Evolutionary conservation across 2,329 filamentous ascomycete species (phyloP).

Genomic region (Chrysosporium keratinophilum): DNA sequence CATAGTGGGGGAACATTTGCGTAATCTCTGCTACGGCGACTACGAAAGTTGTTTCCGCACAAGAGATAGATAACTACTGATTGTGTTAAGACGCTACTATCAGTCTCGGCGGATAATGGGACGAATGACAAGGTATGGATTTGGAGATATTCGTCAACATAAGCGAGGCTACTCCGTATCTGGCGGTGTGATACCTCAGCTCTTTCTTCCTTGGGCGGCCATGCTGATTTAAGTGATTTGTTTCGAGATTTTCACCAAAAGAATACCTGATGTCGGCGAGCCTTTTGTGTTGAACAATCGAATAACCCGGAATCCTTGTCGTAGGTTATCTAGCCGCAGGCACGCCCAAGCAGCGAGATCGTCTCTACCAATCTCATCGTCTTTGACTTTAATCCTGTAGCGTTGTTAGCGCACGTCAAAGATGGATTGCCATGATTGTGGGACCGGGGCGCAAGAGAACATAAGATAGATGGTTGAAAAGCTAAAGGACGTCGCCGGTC

Average conservation of each 20-base stretch:
- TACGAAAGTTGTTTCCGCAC: neutral
- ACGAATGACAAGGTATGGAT: neutral
- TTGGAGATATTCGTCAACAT: slow-evolving; percentile 10
- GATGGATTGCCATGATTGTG: neutral
- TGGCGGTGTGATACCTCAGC: slow-evolving; percentile 15
- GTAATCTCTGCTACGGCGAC: neutral
- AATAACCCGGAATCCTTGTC: slow-evolving; percentile 65
- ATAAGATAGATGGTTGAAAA: neutral
- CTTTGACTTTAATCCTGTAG: slow-evolving; percentile 67
- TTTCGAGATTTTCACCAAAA: slow-evolving; percentile 68
- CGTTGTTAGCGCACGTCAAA: slow-evolving; percentile 5
- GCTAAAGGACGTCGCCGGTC: neutral
- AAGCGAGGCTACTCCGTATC: slow-evolving; percentile 39
- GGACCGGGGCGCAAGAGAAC: neutral
- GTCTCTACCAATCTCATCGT: slow-evolving; percentile 72
- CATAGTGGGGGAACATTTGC: neutral
- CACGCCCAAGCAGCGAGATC: slow-evolving; percentile 80
- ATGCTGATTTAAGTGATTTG: slow-evolving; percentile 17
- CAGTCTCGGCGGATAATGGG: neutral
- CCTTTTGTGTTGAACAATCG: slow-evolving; percentile 63
- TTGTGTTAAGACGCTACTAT: too few species aligned
- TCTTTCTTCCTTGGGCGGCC: slow-evolving; percentile 36
- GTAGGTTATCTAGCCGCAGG: slow-evolving; percentile 70
- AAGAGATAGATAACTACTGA: neutral
- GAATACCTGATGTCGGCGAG: slow-evolving; percentile 51